A percentile compares a stretch with the other conserved stretches of the same genome.
Conservation (phyloP, 257 asterid genomes). For the Buddleja alternifolia region DNA sequence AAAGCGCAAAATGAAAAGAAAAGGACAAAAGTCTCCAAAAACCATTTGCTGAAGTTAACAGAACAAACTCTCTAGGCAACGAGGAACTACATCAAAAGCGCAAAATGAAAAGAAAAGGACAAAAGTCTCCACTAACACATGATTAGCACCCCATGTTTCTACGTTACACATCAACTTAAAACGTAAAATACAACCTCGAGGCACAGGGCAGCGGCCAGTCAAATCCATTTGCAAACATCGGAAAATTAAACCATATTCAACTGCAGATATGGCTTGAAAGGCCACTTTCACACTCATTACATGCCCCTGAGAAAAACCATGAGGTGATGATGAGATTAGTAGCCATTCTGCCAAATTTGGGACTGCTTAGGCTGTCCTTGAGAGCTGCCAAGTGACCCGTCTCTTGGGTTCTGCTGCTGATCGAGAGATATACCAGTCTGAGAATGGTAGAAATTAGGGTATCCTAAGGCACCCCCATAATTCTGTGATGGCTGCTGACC, state of each 20-base stretch:
- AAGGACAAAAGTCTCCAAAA: slow-evolving; percentile 24
- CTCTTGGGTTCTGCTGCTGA: slow-evolving; percentile 70
- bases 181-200: slow-evolving; percentile 36
- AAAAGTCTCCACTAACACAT: slow-evolving; percentile 35
- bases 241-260: background rate
- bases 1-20: slow-evolving; percentile 3
- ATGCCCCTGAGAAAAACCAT: slow-evolving; percentile 37
- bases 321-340: slow-evolving; percentile 50
- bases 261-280: slow-evolving; percentile 24
- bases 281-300: slow-evolving; percentile 55
- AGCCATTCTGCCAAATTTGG: slow-evolving; percentile 82
- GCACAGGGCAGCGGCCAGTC: slow-evolving; percentile 41
- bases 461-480: slow-evolving; percentile 58
- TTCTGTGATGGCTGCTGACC: slow-evolving; percentile 84
- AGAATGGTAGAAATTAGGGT: slow-evolving; percentile 78
- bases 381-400: slow-evolving; percentile 57
- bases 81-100: background rate
- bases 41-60: background rate
- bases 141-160: slow-evolving; percentile 40
- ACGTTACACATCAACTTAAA: slow-evolving; percentile 36
- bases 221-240: slow-evolving; percentile 32
- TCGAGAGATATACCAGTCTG: slow-evolving; percentile 64
- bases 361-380: slow-evolving; percentile 84
- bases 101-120: slow-evolving; percentile 10
- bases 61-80: background rate